A percentile compares a stretch with the other conserved stretches of the same genome.
Evolutionary conservation across 768 basidiomycete species (phyloP).

Genomic region (Termitomyces sp.): DNA sequence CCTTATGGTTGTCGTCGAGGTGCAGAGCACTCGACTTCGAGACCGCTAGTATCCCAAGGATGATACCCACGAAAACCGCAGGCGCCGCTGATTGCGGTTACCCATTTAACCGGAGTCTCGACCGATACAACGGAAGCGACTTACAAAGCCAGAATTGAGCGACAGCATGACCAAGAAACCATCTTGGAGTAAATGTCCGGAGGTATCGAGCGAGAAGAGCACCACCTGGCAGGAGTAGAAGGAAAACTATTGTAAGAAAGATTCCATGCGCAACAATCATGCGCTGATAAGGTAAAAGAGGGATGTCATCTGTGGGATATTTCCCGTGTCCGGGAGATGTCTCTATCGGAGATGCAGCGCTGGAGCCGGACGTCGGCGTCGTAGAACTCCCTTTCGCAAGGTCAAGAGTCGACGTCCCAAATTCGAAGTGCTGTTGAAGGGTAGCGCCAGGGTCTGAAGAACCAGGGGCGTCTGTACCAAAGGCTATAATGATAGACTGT

Average conservation of each 20-base stretch:
- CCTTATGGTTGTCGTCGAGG: constrained; percentile 45
- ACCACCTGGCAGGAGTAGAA: constrained; percentile 47
- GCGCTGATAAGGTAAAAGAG: constrained; percentile 41
- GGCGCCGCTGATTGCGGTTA: constrained; percentile 30
- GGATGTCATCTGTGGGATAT: constrained; percentile 21
- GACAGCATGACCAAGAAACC: constrained; percentile 51
- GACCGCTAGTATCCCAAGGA: constrained; percentile 38
- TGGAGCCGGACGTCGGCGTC: constrained; percentile 16
- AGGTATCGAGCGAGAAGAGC: constrained; percentile 49
- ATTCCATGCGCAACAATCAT: constrained; percentile 51
- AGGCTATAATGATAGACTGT: constrained; percentile 55
- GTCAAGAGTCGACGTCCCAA: constrained; percentile 37
- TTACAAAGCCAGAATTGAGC: constrained; percentile 42
- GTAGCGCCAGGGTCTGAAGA: constrained; percentile 37
- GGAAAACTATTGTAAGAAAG: constrained; percentile 42
- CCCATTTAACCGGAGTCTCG: neutral
- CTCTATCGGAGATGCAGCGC: constrained; percentile 14
- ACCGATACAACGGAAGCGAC: constrained; percentile 4
- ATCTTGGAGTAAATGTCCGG: constrained; percentile 39
- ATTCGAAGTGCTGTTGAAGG: constrained; percentile 41
- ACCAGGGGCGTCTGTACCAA: constrained; percentile 42
- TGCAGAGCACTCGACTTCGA: constrained; percentile 26
- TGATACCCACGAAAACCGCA: constrained; percentile 34
- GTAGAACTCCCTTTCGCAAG: constrained; percentile 34
- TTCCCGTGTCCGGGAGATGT: constrained; percentile 10